Conservation (phyloP, 2,329 filamentous ascomycete species). For the Phyllosticta citribraziliensis region DNA sequence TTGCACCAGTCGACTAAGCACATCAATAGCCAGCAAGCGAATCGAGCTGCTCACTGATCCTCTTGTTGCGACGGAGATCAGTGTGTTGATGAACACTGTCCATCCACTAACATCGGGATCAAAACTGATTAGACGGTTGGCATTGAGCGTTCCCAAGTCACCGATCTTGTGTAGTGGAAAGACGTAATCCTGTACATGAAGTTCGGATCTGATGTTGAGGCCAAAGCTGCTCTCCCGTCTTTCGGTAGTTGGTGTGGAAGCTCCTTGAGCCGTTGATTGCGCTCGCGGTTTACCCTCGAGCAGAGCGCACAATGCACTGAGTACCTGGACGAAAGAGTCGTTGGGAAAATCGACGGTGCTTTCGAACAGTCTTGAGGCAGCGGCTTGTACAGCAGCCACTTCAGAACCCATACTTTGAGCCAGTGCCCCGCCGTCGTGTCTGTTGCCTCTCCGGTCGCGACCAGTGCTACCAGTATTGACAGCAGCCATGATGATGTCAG, state of each 20-base stretch:
- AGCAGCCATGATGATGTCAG: conserved; percentile 67
- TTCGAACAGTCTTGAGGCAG: conserved; percentile 77
- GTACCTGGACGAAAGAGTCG: conserved; percentile 65
- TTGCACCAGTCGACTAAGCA: conserved; percentile 38
- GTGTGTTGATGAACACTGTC: conserved; percentile 51
- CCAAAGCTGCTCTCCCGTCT: conserved; percentile 1
- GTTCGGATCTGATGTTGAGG: conserved; percentile 28
- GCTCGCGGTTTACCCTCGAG: conserved; percentile 35
- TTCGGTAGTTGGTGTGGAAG: not conserved
- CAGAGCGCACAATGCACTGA: conserved; percentile 65
- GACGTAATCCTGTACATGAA: conserved; percentile 34
- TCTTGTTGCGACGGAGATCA: conserved; percentile 40
- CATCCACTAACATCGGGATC: conserved; percentile 64
- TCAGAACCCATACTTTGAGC: conserved; percentile 55
- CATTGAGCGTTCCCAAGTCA: conserved; percentile 35
- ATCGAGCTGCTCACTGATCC: conserved; percentile 31
- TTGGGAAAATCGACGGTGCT: conserved; percentile 88
- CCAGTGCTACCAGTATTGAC: conserved; percentile 19
- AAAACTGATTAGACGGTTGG: conserved; percentile 55
- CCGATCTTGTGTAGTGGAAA: conserved; percentile 41
- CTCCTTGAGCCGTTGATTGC: conserved; percentile 14
- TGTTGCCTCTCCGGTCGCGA: conserved; percentile 14
- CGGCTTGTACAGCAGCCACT: conserved; percentile 79
- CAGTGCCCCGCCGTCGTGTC: conserved; percentile 17
- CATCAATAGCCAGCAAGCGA: conserved; percentile 39